Evolutionary conservation across 768 basidiomycete species (phyloP).

Genomic region (Psilocybe tampanensis): DNA sequence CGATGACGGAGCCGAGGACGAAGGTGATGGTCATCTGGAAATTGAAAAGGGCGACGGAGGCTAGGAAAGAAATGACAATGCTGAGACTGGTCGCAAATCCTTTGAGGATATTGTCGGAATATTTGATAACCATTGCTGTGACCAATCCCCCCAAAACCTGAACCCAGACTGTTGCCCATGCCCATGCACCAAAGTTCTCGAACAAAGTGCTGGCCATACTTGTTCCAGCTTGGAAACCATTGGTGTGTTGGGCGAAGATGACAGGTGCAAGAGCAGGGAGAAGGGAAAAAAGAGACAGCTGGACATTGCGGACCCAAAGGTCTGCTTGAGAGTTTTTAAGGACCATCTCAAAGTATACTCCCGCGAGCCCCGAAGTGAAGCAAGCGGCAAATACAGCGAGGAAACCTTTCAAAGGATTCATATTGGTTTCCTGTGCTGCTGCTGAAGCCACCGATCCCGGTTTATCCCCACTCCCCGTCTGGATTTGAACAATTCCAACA

Average conservation of each 20-base stretch:
- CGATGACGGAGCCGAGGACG: constrained; percentile 79
- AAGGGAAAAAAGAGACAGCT: constrained; percentile 92
- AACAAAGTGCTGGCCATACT: constrained; percentile 62
- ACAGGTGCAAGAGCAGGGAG: constrained; percentile 86
- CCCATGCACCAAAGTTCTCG: constrained; percentile 86
- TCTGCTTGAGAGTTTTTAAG: constrained; percentile 88
- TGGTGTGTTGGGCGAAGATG: constrained; percentile 48
- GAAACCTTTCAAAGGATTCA: constrained; percentile 87
- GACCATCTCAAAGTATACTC: constrained; percentile 99
- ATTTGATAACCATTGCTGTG: constrained; percentile 94
- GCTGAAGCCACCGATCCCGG: constrained; percentile 11
- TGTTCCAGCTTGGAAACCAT: constrained; percentile 26
- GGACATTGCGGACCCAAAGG: constrained; percentile 96
- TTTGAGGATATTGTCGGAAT: constrained; percentile 89
- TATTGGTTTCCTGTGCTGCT: constrained; percentile 41
- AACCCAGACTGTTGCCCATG: constrained; percentile 85
- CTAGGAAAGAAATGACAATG: constrained; percentile 94
- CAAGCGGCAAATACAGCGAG: constrained; percentile 89
- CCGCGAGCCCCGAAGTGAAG: constrained; percentile 93
- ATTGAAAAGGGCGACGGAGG: constrained; percentile 87
- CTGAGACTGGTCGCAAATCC: constrained; percentile 95
- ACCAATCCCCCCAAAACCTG: constrained; percentile 92
- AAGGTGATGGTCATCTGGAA: constrained; percentile 88
- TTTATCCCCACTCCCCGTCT: constrained; percentile 44
- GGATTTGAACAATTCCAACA: constrained; percentile 88